A percentile compares a stretch with the other conserved stretches of the same genome.
Conservation (phyloP, 306 rosid species). For the Glycine latifolia region DNA sequence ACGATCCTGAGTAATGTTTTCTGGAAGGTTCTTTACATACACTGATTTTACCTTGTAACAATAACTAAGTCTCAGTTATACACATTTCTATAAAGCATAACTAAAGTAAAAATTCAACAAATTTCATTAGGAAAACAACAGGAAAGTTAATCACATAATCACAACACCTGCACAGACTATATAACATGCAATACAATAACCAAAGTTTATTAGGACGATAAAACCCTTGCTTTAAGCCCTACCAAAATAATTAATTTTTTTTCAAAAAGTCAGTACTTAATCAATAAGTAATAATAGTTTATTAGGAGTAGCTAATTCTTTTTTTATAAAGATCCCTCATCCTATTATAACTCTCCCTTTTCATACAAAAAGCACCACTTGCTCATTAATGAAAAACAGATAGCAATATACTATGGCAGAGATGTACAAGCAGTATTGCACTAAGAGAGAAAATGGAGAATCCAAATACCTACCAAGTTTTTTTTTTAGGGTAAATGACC, state of each 20-base stretch:
- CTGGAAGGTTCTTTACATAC: slow-evolving; percentile 75
- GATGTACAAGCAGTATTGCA: background rate
- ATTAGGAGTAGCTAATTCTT: background rate
- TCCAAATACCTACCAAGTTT: background rate
- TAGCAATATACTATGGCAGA: background rate
- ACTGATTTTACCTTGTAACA: slow-evolving; percentile 69
- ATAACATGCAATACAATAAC: slow-evolving; percentile 26
- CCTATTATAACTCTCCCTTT: background rate
- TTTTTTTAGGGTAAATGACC: too few relatives aligned
- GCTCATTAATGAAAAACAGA: background rate
- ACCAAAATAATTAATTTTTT: background rate
- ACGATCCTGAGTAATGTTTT: slow-evolving; percentile 63
- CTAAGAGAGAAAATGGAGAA: background rate
- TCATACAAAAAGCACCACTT: background rate
- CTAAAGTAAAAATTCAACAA: slow-evolving; percentile 16
- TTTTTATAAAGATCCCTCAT: background rate
- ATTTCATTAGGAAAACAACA: slow-evolving; percentile 29
- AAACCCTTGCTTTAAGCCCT: background rate
- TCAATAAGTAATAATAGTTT: background rate
- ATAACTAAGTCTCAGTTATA: slow-evolving; percentile 37
- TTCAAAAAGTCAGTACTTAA: background rate
- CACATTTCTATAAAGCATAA: slow-evolving; percentile 25
- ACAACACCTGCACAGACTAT: slow-evolving; percentile 11
- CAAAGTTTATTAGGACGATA: background rate
- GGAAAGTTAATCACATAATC: background rate